These are phyloP conservation scores for Fusarium sp. DNA, from an alignment of 2,329 filamentous ascomycete genomes.

Conservation along the genomic window DNA sequence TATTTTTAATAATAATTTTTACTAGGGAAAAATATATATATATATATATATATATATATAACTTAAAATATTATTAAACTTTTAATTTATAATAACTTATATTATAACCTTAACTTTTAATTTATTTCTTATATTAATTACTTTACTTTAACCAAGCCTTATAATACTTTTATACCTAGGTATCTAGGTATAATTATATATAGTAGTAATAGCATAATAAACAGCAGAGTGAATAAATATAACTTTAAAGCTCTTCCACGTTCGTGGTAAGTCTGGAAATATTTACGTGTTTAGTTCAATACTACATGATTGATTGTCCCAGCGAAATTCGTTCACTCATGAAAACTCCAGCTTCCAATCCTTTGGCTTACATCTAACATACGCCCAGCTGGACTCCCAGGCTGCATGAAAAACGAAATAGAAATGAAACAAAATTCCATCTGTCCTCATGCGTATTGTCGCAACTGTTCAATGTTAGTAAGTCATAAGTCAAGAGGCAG, in stretches of 20 bases:
- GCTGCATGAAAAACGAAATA: constrained; percentile 11
- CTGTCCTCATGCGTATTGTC: constrained; percentile 47
- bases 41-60: too few relatives aligned
- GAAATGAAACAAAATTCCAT: neutral
- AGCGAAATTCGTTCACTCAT: constrained; percentile 17
- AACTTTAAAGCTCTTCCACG: neutral
- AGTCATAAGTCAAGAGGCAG: neutral
- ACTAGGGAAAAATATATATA: too few relatives aligned
- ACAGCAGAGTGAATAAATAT: neutral
- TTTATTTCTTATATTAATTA: neutral
- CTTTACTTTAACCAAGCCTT: constrained; percentile 5
- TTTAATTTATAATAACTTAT: neutral
- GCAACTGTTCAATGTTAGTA: constrained; percentile 42
- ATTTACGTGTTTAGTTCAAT: constrained; percentile 1
- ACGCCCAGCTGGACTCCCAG: constrained; percentile 9
- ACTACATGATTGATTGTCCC: neutral
- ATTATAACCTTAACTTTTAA: constrained; percentile 2
- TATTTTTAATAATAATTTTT: too few relatives aligned
- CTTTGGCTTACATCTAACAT: constrained; percentile 9
- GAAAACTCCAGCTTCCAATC: constrained; percentile 8
- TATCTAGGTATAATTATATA: too few relatives aligned
- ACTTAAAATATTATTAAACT: too few relatives aligned
- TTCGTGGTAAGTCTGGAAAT: neutral
- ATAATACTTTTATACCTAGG: neutral
- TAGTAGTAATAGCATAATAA: too few relatives aligned